A percentile compares a stretch with the other conserved stretches of the same genome.
phyloP scores from a whole-genome alignment of 2,329 filamentous ascomycete species.

The Fusarium camptoceras region DNA sequence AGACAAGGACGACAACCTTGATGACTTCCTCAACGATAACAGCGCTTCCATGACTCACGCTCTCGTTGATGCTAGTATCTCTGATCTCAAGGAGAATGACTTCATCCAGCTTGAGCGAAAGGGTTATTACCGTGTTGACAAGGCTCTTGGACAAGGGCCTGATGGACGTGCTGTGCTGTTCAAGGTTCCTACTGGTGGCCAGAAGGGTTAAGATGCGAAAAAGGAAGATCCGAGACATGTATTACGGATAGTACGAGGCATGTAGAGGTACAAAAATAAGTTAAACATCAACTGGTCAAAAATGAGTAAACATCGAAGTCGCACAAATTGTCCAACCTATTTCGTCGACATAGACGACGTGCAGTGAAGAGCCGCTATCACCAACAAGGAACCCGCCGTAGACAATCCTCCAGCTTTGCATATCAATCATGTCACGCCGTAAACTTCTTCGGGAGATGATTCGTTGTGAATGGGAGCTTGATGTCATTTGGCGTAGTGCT shows the following conservation, averaged over 20 bases:
- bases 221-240: background rate
- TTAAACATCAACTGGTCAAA: background rate
- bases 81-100: slow-evolving; percentile 82
- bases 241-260: background rate
- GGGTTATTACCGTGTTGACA: slow-evolving; percentile 90
- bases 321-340: background rate
- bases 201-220: slow-evolving; percentile 46
- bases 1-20: slow-evolving; percentile 85
- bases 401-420: background rate
- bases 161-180: slow-evolving; percentile 68
- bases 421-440: background rate
- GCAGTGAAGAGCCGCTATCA: background rate
- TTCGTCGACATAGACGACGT: background rate
- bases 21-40: slow-evolving; percentile 82
- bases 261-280: background rate
- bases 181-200: slow-evolving; percentile 67
- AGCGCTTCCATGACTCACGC: slow-evolving; percentile 82
- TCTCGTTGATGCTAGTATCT: slow-evolving; percentile 83
- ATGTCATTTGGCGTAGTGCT: slow-evolving; percentile 22
- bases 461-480: slow-evolving; percentile 3
- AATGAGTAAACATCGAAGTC: background rate
- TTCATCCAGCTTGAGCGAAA: slow-evolving; percentile 96
- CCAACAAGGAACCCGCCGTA: background rate
- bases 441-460: background rate
- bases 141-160: slow-evolving; percentile 63